Conservation (phyloP, 306 rosid species). For the Ammopiptanthus mongolicus region DNA sequence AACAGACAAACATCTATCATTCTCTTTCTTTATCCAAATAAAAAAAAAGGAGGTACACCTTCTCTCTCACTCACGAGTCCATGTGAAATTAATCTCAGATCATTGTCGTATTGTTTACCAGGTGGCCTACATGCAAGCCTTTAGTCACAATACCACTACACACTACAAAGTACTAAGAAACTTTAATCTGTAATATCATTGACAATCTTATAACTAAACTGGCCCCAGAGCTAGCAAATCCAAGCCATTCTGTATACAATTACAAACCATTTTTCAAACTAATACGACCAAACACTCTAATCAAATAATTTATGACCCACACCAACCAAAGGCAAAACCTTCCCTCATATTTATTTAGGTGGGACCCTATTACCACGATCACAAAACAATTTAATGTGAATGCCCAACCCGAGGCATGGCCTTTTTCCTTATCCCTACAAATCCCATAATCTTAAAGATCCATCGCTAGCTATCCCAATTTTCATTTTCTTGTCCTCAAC, state of each 20-base stretch:
- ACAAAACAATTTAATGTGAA: background rate
- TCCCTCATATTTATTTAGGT: background rate
- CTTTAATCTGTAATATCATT: background rate
- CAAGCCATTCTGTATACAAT: background rate
- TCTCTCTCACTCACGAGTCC: background rate
- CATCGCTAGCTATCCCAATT: background rate
- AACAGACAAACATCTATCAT: constrained; percentile 16
- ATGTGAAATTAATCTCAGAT: constrained; percentile 5
- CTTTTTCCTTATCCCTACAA: background rate
- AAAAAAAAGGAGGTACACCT: background rate
- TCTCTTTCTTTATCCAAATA: background rate
- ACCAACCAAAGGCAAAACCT: constrained; percentile 2
- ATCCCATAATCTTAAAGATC: background rate
- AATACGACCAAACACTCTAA: background rate
- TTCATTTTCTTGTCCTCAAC: background rate
- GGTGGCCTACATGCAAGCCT: constrained; percentile 28
- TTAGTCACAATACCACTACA: background rate
- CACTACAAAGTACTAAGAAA: background rate
- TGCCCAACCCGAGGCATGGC: background rate
- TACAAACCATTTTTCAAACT: background rate
- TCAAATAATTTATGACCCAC: background rate
- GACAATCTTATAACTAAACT: background rate
- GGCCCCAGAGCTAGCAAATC: background rate
- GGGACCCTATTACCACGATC: background rate
- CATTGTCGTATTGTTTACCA: constrained; percentile 4